These are phyloP conservation scores for Basidioascus undulatus DNA, from an alignment of 768 basidiomycete genomes.

Conservation along the genomic window DNA sequence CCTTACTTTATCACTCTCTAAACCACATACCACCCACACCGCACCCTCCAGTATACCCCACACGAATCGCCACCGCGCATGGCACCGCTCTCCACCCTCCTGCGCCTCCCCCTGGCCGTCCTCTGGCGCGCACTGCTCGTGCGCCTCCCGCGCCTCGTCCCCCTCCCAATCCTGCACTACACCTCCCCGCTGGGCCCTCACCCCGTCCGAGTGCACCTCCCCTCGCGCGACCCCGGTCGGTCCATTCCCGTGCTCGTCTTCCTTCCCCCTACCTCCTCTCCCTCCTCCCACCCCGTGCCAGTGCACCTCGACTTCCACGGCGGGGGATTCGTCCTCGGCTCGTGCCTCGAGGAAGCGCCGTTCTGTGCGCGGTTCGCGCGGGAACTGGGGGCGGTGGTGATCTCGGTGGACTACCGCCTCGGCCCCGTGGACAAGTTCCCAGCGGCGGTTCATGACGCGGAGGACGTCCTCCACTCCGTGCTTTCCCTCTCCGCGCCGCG, in stretches of 20 bases:
- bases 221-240: too few species aligned
- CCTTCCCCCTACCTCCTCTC: background rate
- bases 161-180: too few species aligned
- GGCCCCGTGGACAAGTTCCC: background rate
- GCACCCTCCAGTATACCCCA: too few species aligned
- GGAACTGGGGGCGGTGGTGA: background rate
- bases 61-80: too few species aligned
- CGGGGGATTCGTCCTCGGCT: background rate
- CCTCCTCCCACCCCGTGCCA: background rate
- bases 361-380: background rate
- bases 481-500: too few species aligned
- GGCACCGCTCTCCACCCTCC: too few species aligned
- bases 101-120: slow-evolving; percentile 1
- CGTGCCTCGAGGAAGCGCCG: background rate
- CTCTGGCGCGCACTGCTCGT: slow-evolving; percentile 1
- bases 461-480: background rate
- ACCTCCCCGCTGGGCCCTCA: too few species aligned
- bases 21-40: too few species aligned
- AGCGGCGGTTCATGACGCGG: background rate
- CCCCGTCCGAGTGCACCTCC: background rate
- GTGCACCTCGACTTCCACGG: background rate
- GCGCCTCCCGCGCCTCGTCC: background rate
- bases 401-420: background rate
- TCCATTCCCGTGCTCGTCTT: too few species aligned
- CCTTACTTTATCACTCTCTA: too few species aligned